Base-by-base conservation (phyloP, 1,284 basidiomycete species). In the Trametes pubescens region DNA sequence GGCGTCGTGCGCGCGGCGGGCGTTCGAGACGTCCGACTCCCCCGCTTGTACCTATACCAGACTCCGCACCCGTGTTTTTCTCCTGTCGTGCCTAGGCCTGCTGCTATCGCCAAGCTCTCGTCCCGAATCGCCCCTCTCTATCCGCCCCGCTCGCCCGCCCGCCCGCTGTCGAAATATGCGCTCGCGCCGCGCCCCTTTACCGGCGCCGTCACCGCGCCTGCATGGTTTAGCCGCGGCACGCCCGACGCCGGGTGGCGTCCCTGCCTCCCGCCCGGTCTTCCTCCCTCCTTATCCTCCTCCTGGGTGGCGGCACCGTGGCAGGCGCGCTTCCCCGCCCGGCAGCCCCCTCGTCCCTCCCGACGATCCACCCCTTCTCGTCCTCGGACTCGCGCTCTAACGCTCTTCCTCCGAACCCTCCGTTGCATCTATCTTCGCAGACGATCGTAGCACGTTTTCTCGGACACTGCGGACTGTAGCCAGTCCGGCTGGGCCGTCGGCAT, bases 21-120 rank as follows among this genome's bases (percentile, higher is more conserved):
- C 3, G 51, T 26, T 16, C 18, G 22, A 40, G 38, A 43, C 24
- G 52, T 38, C 16, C n/a, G 34, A 9, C 16, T 22, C 14, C 34
- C 34, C n/a, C 13, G 32, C 51, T 6, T 54, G 52, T 54, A 54
- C 52, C 38, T 40, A n/a, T 54, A 54, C n/a, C 29, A 38, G 13
- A 24, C 9, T n/a, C 34, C 22, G 11, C 13, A 40, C 24, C 49
- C 32, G 29, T 32, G 10, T 29, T 26, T 14, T 21, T 6, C 51
- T 32, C 18, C 52, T 40, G 52, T 26, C 52, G 37, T n/a, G 21
- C 38, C n/a, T n/a, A n/a, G n/a, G n/a, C n/a, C 35, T 13, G 10
- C 46, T 24, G 46, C 44, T 40, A 16, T 53, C 37, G 51, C 35
- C 37, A 35, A 3, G 34, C 37, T 38, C 51, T 22, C 26, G 13